These are phyloP conservation scores for Fraxinus ornus DNA, from an alignment of 305 asterid genomes.

Conservation along the genomic window DNA sequence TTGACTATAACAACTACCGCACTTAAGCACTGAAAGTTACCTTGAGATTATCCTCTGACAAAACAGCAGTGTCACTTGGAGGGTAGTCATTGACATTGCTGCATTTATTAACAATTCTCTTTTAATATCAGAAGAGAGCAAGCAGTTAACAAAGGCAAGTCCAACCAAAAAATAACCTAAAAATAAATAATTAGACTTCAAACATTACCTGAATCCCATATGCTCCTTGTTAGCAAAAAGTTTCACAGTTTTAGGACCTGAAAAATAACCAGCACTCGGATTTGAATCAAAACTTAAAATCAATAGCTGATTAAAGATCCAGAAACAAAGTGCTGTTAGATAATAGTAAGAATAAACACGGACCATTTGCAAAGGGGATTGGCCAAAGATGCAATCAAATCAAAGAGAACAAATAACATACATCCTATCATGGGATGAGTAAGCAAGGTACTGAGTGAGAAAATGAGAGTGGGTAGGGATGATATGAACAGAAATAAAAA, in stretches of 20 bases:
- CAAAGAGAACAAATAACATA: neutral
- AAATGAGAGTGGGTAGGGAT: neutral
- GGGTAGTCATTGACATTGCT: conserved; percentile 89
- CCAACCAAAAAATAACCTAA: conserved; percentile 20
- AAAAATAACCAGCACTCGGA: conserved; percentile 4
- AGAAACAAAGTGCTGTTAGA: neutral
- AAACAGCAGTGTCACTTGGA: conserved; percentile 67
- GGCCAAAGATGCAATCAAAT: neutral
- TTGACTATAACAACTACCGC: conserved; percentile 10
- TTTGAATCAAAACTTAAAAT: conserved; percentile 13
- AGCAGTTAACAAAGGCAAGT: neutral
- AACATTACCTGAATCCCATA: conserved; percentile 89
- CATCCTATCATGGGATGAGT: neutral
- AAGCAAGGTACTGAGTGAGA: neutral
- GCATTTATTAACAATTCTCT: conserved; percentile 27
- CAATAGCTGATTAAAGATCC: neutral
- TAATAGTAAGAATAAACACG: neutral
- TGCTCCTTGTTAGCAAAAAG: conserved; percentile 88
- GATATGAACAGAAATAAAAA: neutral
- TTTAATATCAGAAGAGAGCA: neutral
- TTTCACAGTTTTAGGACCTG: conserved; percentile 92
- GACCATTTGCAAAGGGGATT: neutral
- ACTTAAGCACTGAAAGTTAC: conserved; percentile 38
- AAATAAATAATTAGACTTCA: conserved; percentile 4
- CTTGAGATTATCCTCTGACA: conserved; percentile 78